Conservation (phyloP, 2,329 filamentous ascomycete species). For the Bipolaris gigantea region DNA sequence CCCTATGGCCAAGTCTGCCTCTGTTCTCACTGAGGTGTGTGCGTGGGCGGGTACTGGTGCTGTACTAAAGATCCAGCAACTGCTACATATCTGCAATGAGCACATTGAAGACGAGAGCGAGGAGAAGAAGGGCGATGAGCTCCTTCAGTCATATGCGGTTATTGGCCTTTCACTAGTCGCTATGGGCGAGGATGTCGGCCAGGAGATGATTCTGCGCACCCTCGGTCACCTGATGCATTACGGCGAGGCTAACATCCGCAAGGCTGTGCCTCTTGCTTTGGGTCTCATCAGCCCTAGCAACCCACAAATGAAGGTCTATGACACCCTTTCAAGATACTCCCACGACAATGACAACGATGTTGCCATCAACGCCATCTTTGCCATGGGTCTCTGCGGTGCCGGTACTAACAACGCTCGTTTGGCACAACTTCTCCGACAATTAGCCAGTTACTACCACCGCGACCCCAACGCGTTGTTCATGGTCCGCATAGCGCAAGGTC, state of each 20-base stretch:
- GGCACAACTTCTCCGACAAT: slow-evolving; percentile 88
- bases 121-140: slow-evolving; percentile 86
- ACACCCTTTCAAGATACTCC: slow-evolving; percentile 94
- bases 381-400: slow-evolving; percentile 95
- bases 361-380: slow-evolving; percentile 97
- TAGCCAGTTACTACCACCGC: slow-evolving; percentile 97
- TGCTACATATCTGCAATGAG: slow-evolving; percentile 97
- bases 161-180: slow-evolving; percentile 90
- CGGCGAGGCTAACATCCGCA: slow-evolving; percentile 94
- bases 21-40: slow-evolving; percentile 91
- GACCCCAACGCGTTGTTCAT: slow-evolving; percentile 97
- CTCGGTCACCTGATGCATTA: slow-evolving; percentile 99
- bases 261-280: slow-evolving; percentile 94
- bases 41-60: slow-evolving; percentile 98
- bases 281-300: slow-evolving; percentile 96
- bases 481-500: slow-evolving; percentile 96
- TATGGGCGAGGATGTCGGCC: slow-evolving; percentile 97
- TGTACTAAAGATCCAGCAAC: slow-evolving; percentile 94
- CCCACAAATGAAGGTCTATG: slow-evolving; percentile 99
- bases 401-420: slow-evolving; percentile 98
- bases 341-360: slow-evolving; percentile 99
- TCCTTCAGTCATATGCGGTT: slow-evolving; percentile 94
- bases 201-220: slow-evolving; percentile 97
- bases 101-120: slow-evolving; percentile 93
- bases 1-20: slow-evolving; percentile 94